Conservation (phyloP, 1,284 basidiomycete species). For the Ceratobasidium sp. region DNA sequence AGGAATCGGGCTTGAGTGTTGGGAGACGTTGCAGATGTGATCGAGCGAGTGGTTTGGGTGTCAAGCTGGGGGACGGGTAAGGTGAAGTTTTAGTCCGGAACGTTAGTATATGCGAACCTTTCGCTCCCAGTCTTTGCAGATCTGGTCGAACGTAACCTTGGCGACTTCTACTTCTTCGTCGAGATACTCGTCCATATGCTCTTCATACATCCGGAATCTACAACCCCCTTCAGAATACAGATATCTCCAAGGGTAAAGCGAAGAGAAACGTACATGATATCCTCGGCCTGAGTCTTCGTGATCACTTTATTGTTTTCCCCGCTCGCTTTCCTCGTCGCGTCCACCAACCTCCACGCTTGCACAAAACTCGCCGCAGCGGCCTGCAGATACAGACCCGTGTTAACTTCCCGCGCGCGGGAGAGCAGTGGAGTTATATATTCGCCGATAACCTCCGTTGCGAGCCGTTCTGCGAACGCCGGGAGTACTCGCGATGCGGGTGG, state of each 20-base stretch:
- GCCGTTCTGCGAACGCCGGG: conserved; percentile 78
- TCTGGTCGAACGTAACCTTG: conserved; percentile 78
- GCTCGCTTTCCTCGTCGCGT: conserved; percentile 59
- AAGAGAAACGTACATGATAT: conserved; percentile 75
- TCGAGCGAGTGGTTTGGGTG: conserved; percentile 33
- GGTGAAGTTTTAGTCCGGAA: not conserved
- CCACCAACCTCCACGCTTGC: conserved; percentile 89
- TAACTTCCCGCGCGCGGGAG: conserved; percentile 81
- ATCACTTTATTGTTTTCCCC: conserved; percentile 53
- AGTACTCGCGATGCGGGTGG: conserved; percentile 82
- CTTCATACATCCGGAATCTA: conserved; percentile 93
- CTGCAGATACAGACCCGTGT: conserved; percentile 81
- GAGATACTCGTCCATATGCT: conserved; percentile 96
- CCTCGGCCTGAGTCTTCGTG: conserved; percentile 70
- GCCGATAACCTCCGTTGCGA: conserved; percentile 85
- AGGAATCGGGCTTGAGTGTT: conserved; percentile 75
- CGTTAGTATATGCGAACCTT: conserved; percentile 58
- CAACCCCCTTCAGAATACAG: conserved; percentile 33
- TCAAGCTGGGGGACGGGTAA: conserved; percentile 19
- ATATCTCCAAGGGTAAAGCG: conserved; percentile 37
- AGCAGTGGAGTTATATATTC: conserved; percentile 90
- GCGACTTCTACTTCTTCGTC: conserved; percentile 92
- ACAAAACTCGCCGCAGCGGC: conserved; percentile 91
- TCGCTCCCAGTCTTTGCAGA: conserved; percentile 85
- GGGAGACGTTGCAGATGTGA: conserved; percentile 22